Base-by-base conservation (phyloP, 352 stramenopile genomes). In the Plasmopara halstedii region DNA sequence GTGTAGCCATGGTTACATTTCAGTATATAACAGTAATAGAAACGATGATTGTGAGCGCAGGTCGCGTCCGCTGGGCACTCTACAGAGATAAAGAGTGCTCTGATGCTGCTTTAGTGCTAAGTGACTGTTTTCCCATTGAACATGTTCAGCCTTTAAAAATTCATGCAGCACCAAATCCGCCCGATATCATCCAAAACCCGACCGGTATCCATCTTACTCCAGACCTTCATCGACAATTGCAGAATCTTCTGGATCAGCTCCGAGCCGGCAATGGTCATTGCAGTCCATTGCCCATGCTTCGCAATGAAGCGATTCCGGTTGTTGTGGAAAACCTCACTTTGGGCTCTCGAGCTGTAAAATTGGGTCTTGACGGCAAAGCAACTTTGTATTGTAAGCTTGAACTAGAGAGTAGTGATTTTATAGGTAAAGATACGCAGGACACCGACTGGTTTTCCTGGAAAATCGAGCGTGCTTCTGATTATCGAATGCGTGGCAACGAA, bases 401-500 rank as follows among this genome's bases (percentile, higher is more conserved):
- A 17, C 37, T 74, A 19, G 40, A 61, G 3, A 15, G 18, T 27
- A 19, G 14, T 35, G 46, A 48, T 4, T 10, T 7, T 35, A 7
- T 10, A 22, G 11, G 33, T 45, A n/a, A 5, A 1, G 39, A 52
- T 11, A 34, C 4, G 19, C 23, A 42, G 17, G 14, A 32, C 29
- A 21, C 10, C n/a, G 56, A 62, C 26, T 85, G 69, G 76, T 73
- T 86, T 18, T 53, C 57, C 8, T 66, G 53, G 45, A 89, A 89
- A 35, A 27, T 83, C 13, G 17, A 32, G 18, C 65, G 66, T 25
- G 77, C 73, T 22, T 53, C 33, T 2, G 53, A 63, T 21, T 83
- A 80, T 26, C 72, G 73, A 23, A 32, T 50, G 17, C 67, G 68
- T 23, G 77, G 72, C 29, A 86, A 84, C 38, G 63, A 73, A 3